These are phyloP conservation scores for Pseudogymnoascus sp. DNA, from an alignment of 2,329 filamentous ascomycete species.

Conservation along the genomic window DNA sequence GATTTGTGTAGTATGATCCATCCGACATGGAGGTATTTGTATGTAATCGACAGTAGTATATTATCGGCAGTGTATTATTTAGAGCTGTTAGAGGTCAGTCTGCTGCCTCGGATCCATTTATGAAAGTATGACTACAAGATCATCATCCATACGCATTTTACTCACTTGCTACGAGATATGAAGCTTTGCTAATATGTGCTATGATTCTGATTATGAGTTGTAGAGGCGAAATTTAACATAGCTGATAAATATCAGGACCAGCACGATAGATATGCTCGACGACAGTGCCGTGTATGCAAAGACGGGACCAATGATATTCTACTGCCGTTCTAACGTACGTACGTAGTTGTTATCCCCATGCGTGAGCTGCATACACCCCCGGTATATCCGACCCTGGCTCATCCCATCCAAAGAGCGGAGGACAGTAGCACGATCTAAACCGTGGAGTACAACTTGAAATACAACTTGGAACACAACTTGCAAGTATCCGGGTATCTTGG, in stretches of 20 bases:
- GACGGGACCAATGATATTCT: background rate
- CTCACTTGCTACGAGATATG: background rate
- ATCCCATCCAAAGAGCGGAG: background rate
- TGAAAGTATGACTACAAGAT: background rate
- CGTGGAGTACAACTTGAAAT: background rate
- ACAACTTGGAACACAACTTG: background rate
- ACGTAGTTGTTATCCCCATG: background rate
- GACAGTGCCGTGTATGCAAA: background rate
- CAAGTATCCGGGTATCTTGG: background rate
- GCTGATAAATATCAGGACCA: background rate
- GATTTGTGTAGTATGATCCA: constrained; percentile 1
- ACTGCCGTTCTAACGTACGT: background rate
- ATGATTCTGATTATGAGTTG: background rate
- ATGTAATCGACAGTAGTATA: background rate
- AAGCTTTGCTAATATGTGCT: background rate
- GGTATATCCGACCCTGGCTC: background rate
- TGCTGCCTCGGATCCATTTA: background rate
- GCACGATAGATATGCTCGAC: background rate
- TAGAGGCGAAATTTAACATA: background rate
- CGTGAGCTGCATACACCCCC: background rate
- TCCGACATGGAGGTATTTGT: background rate
- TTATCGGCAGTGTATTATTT: background rate
- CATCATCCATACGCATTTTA: background rate
- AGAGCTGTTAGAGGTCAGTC: background rate
- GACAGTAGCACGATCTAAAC: background rate